These are phyloP conservation scores for Coemansia sp. DNA, from an alignment of 192 early-diverging fungal genomes.

Conservation along the genomic window DNA sequence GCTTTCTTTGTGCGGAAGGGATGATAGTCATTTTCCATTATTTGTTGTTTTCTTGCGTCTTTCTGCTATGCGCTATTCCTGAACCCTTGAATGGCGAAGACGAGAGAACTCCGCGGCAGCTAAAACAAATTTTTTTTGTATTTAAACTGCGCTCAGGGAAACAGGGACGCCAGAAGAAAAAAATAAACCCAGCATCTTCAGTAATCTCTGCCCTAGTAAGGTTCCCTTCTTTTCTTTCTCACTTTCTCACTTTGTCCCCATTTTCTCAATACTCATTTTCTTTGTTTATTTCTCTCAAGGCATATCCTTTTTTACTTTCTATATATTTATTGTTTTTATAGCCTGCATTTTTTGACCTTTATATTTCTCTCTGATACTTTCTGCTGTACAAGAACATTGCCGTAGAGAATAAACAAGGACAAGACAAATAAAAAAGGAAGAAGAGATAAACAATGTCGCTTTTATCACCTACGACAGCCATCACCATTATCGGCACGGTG, in stretches of 20 bases:
- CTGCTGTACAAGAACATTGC: not conserved
- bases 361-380: conserved; percentile 1
- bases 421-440: conserved; percentile 6
- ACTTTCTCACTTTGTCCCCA: not conserved
- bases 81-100: conserved; percentile 4
- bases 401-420: not conserved
- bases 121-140: not conserved
- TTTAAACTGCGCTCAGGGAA: conserved; percentile 5
- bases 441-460: conserved; percentile 3
- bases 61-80: not conserved
- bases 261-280: conserved; percentile 2
- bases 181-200: not conserved
- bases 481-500: conserved; percentile 23
- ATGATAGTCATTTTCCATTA: not conserved
- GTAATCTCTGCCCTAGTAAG: not conserved
- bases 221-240: conserved; percentile 2
- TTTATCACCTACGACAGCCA: conserved; percentile 27
- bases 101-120: not conserved
- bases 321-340: conserved; percentile 8
- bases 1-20: not conserved
- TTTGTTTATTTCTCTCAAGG: too few relatives aligned
- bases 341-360: conserved; percentile 2
- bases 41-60: not conserved
- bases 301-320: conserved; percentile 8
- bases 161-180: not conserved